Evolutionary conservation across 169 alveolate species (phyloP).

Genomic region (Ichthyophthirius multifiliis): DNA sequence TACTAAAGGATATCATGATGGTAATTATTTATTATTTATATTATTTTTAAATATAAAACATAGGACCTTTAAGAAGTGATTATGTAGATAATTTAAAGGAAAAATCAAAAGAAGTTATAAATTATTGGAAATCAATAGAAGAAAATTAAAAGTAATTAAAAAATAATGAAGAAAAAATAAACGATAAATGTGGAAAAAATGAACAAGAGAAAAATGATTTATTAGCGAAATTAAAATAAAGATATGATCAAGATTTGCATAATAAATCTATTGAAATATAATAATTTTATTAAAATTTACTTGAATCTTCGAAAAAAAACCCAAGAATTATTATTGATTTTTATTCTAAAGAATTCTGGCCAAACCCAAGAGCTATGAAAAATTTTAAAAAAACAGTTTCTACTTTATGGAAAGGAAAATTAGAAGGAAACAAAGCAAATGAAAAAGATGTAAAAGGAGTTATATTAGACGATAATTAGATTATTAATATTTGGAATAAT

Average conservation of each 20-base stretch:
- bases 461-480: neutral
- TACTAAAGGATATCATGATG: conserved; percentile 68
- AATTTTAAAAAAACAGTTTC: conserved; percentile 39
- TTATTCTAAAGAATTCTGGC: conserved; percentile 34
- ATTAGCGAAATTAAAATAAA: neutral
- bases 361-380: conserved; percentile 46
- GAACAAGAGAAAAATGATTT: neutral
- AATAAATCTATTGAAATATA: neutral
- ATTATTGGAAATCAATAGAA: neutral
- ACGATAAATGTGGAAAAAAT: neutral
- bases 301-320: neutral
- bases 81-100: conserved; percentile 20
- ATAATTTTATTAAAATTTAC: neutral
- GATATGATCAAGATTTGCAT: neutral
- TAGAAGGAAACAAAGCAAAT: conserved; percentile 8
- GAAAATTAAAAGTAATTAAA: neutral
- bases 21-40: conserved; percentile 7
- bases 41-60: neutral
- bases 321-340: neutral
- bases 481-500: neutral
- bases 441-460: neutral
- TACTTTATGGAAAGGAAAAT: conserved; percentile 8
- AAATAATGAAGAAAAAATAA: neutral
- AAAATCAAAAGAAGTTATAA: neutral
- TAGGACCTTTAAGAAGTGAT: conserved; percentile 46